phyloP scores from a whole-genome alignment of 129 eudicot species.

The Arctium minus region DNA sequence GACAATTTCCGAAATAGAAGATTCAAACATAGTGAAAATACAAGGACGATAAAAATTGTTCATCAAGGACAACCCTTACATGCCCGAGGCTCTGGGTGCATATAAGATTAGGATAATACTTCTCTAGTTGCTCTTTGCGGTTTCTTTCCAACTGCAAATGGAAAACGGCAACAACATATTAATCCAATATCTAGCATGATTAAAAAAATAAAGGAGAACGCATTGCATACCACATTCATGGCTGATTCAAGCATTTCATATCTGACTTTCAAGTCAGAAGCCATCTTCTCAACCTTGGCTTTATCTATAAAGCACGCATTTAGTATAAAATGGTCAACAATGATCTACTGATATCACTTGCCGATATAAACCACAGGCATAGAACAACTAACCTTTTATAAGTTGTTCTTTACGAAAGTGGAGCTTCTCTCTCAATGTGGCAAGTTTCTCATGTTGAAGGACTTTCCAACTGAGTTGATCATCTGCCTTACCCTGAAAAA shows the following conservation, averaged over 20 bases:
- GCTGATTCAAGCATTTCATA: constrained; percentile 79
- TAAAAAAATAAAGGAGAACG: not conserved
- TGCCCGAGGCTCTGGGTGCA: constrained; percentile 85
- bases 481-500: constrained; percentile 84
- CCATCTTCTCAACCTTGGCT: constrained; percentile 68
- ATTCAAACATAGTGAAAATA: not conserved
- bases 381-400: constrained; percentile 51
- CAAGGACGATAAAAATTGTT: not conserved
- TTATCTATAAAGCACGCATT: constrained; percentile 50
- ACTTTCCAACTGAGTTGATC: constrained; percentile 90
- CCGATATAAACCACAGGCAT: not conserved
- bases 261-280: constrained; percentile 62
- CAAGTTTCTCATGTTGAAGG: constrained; percentile 80
- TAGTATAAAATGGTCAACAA: not conserved
- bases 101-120: constrained; percentile 84
- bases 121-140: constrained; percentile 79
- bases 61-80: constrained; percentile 40
- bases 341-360: not conserved
- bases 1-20: not conserved
- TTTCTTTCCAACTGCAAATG: constrained; percentile 70
- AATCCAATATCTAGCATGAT: not conserved
- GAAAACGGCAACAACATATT: not conserved
- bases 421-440: constrained; percentile 76
- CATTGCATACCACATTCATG: constrained; percentile 51
- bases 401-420: constrained; percentile 65